Evolutionary conservation across 768 basidiomycete genomes (phyloP).

Genomic region (Termitomyces sp.): DNA sequence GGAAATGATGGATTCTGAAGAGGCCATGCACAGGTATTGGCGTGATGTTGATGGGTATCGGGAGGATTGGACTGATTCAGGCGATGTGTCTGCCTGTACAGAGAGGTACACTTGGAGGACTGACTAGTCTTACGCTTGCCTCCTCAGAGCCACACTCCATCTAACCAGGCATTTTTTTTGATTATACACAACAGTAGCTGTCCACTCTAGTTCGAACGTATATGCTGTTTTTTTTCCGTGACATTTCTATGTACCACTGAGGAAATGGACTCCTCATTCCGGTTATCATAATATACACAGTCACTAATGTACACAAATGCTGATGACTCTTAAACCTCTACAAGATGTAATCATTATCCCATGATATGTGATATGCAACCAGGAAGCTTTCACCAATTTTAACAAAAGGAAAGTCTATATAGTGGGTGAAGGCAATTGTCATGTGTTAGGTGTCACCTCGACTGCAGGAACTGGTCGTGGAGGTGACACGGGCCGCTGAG

Average conservation of each 20-base stretch:
- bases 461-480: neutral
- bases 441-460: neutral
- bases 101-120: neutral
- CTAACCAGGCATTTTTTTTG: neutral
- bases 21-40: slow-evolving; percentile 15
- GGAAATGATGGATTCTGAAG: slow-evolving; percentile 22
- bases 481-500: slow-evolving; percentile 7
- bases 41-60: neutral
- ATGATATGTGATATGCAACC: neutral
- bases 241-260: neutral
- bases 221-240: neutral
- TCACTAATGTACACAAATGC: slow-evolving; percentile 4
- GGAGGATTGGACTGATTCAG: neutral
- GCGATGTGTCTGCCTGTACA: neutral
- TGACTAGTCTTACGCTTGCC: neutral
- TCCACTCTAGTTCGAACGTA: neutral
- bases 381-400: neutral
- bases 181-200: too few relatives aligned
- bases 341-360: neutral
- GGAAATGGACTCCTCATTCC: neutral
- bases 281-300: neutral
- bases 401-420: neutral
- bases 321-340: neutral
- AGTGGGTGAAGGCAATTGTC: neutral
- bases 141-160: neutral